Percentiles rank a stretch among this genome's conserved stretches.
Conservation (phyloP, 1,284 basidiomycete genomes). For the Bjerkandera adusta region DNA sequence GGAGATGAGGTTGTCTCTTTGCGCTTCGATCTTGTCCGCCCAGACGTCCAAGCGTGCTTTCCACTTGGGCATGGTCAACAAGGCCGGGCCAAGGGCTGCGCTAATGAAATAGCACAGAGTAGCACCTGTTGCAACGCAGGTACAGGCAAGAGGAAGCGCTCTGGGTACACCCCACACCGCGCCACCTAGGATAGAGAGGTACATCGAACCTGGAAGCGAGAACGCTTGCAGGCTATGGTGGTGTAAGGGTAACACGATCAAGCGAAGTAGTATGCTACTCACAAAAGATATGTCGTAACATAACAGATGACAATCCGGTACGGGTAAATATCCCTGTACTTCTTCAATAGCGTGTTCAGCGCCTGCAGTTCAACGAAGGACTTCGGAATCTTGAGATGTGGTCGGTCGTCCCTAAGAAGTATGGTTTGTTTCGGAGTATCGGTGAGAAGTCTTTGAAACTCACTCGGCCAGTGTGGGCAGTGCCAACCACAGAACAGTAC, state of each 20-base stretch:
- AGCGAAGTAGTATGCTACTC: constrained; percentile 26
- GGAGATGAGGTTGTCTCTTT: constrained; percentile 79
- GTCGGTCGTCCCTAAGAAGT: constrained; percentile 63
- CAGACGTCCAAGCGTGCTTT: constrained; percentile 79
- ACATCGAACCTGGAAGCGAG: constrained; percentile 97
- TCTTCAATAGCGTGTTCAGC: constrained; percentile 81
- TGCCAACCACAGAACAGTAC: constrained; percentile 75
- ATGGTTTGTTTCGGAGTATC: neutral
- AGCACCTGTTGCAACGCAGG: constrained; percentile 89
- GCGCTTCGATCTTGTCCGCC: constrained; percentile 69
- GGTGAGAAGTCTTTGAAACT: constrained; percentile 36
- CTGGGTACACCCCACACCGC: constrained; percentile 94
- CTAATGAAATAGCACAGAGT: constrained; percentile 93
- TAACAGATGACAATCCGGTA: constrained; percentile 81
- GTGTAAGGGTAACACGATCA: constrained; percentile 4
- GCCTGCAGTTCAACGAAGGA: constrained; percentile 82
- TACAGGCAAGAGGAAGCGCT: constrained; percentile 89
- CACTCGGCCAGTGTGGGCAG: constrained; percentile 79
- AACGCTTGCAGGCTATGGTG: constrained; percentile 86
- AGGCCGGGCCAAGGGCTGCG: constrained; percentile 84
- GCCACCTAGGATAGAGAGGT: constrained; percentile 94
- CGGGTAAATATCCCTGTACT: constrained; percentile 85
- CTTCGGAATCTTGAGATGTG: constrained; percentile 74
- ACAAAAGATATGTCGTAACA: constrained; percentile 91
- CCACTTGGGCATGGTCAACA: constrained; percentile 85